Percentiles rank a stretch among this genome's conserved stretches.
Evolutionary conservation across 495 filamentous ascomycete genomes (phyloP).

Genomic region (Aspergillus homomorphus): DNA sequence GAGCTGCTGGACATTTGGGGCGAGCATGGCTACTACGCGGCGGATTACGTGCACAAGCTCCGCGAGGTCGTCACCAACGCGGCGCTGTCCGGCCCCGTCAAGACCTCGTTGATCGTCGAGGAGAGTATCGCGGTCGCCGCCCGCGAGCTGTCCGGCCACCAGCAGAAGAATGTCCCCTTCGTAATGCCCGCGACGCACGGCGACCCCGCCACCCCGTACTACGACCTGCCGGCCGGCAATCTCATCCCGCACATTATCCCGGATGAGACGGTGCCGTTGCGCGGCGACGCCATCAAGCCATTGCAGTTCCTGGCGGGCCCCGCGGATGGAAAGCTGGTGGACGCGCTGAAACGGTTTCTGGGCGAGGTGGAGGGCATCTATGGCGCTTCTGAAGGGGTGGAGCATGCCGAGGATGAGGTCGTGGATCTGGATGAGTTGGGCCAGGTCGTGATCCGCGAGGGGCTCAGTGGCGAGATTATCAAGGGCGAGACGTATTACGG

Average conservation of each 20-base stretch:
- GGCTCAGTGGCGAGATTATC: constrained; percentile 56
- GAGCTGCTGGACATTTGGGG: constrained; percentile 73
- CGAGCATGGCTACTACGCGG: constrained; percentile 63
- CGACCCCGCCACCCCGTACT: constrained; percentile 70
- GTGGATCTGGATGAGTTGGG: constrained; percentile 71
- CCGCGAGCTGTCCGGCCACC: constrained; percentile 23
- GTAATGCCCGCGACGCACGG: constrained; percentile 76
- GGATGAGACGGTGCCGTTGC: constrained; percentile 70
- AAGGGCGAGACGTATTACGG: constrained; percentile 79
- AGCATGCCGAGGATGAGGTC: constrained; percentile 35
- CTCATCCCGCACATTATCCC: constrained; percentile 74
- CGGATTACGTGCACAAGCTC: constrained; percentile 57
- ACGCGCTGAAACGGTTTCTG: constrained; percentile 66
- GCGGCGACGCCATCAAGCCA: constrained; percentile 67
- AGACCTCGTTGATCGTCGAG: constrained; percentile 27
- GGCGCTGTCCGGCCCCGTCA: constrained; percentile 26
- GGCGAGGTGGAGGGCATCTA: constrained; percentile 66
- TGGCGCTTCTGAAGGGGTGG: constrained; percentile 30
- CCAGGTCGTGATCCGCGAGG: constrained; percentile 59
- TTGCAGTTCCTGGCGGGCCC: constrained; percentile 71
- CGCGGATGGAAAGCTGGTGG: constrained; percentile 61
- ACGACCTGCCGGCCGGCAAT: constrained; percentile 83
- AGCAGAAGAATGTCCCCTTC: constrained; percentile 54
- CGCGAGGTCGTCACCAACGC: constrained; percentile 54
- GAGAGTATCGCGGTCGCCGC: constrained; percentile 23